Percentiles rank a stretch among this genome's conserved stretches.
phyloP scores from a whole-genome alignment of 2,329 filamentous ascomycete species.

The Bipolaris oryzae region DNA sequence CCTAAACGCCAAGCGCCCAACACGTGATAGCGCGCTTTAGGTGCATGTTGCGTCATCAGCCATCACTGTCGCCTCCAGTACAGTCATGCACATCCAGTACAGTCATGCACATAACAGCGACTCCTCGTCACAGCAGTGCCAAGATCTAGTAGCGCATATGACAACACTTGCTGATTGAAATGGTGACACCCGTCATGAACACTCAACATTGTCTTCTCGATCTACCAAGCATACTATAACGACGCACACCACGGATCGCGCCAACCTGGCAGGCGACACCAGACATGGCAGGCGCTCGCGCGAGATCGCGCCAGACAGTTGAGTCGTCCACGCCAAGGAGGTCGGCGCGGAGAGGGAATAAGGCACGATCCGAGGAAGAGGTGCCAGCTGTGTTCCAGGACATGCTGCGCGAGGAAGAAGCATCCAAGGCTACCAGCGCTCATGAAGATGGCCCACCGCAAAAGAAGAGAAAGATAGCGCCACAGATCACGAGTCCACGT shows the following conservation, averaged over 20 bases:
- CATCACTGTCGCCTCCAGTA: slow-evolving; percentile 8
- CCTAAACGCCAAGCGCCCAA: background rate
- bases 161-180: background rate
- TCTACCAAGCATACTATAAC: slow-evolving; percentile 2
- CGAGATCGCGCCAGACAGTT: slow-evolving; percentile 29
- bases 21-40: slow-evolving; percentile 23
- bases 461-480: slow-evolving; percentile 46
- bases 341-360: slow-evolving; percentile 31
- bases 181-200: background rate
- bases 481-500: slow-evolving; percentile 1
- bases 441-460: slow-evolving; percentile 45
- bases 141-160: background rate
- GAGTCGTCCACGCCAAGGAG: slow-evolving; percentile 26
- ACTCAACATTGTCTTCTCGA: background rate
- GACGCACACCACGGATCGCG: slow-evolving; percentile 1
- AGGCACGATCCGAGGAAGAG: slow-evolving; percentile 28
- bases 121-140: slow-evolving; percentile 1
- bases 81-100: background rate
- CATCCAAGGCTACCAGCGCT: slow-evolving; percentile 35
- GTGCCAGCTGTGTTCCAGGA: slow-evolving; percentile 55
- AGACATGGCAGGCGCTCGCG: slow-evolving; percentile 38
- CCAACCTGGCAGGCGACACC: slow-evolving; percentile 2
- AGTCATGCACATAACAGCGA: background rate
- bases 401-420: slow-evolving; percentile 52
- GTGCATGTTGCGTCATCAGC: slow-evolving; percentile 16